Percentiles rank a stretch among this genome's conserved stretches.
Evolutionary conservation across 306 rosid genomes (phyloP).

Genomic region (Sechiopsis laciniata): DNA sequence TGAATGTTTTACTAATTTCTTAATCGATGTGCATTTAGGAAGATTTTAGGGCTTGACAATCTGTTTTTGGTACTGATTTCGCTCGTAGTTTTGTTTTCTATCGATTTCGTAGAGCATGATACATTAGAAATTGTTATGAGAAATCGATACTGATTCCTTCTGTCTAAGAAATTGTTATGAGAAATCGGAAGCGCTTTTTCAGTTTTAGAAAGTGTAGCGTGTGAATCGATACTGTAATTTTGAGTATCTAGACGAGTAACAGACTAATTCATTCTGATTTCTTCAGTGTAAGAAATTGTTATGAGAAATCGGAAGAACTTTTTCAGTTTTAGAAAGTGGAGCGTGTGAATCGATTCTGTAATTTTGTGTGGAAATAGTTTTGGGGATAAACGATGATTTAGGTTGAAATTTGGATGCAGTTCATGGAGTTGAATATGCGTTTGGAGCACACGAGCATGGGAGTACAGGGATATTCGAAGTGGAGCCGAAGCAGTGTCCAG

Average conservation of each 20-base stretch:
- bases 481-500: slow-evolving; percentile 82
- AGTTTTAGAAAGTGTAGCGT: too few relatives aligned
- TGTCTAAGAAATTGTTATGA: too few relatives aligned
- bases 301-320: background rate
- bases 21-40: background rate
- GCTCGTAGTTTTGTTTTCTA: background rate
- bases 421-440: slow-evolving; percentile 26
- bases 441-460: slow-evolving; percentile 86
- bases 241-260: too few relatives aligned
- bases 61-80: slow-evolving; percentile 4
- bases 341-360: background rate
- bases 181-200: too few relatives aligned
- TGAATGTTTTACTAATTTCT: background rate
- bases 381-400: background rate
- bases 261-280: background rate
- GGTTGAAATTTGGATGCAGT: slow-evolving; percentile 35
- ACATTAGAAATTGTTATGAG: background rate
- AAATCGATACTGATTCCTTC: too few relatives aligned
- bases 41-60: background rate
- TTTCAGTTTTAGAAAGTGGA: background rate
- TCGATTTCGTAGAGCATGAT: background rate
- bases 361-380: background rate
- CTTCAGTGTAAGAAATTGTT: background rate
- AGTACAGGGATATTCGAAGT: slow-evolving; percentile 88
- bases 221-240: too few relatives aligned